Conservation (phyloP, 495 filamentous ascomycete species). For the Venustampulla echinocandica region DNA sequence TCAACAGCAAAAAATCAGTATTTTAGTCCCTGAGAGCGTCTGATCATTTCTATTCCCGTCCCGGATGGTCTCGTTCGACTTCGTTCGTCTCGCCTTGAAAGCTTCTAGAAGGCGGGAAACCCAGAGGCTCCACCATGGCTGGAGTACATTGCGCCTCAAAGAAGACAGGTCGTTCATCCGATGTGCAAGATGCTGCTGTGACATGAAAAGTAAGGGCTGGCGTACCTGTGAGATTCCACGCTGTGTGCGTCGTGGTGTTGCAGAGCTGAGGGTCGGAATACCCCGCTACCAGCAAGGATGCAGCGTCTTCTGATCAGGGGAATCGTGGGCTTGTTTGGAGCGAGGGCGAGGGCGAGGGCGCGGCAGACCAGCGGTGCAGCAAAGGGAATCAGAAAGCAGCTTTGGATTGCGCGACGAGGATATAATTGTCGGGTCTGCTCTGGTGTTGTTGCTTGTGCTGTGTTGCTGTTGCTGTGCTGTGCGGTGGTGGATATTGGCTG, state of each 20-base stretch:
- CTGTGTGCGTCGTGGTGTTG: no score
- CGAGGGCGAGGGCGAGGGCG: slow-evolving; percentile 1
- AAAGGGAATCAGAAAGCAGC: no score
- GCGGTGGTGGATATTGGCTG: no score
- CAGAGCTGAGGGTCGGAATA: slow-evolving; percentile 6
- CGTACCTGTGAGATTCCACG: slow-evolving; percentile 15
- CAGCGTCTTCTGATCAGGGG: slow-evolving; percentile 9
- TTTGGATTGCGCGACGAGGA: no score
- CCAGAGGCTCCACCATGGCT: no score
- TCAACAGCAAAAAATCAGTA: slow-evolving; percentile 1
- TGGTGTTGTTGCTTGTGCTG: no score
- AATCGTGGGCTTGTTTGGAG: neutral
- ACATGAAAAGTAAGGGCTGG: neutral
- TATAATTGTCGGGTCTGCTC: no score
- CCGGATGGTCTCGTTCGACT: neutral
- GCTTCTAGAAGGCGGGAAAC: slow-evolving; percentile 3
- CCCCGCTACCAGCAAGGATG: slow-evolving; percentile 22
- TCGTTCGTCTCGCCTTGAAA: neutral
- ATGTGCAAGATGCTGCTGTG: slow-evolving; percentile 3
- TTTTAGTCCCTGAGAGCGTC: no score
- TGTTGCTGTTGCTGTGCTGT: no score
- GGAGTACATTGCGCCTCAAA: slow-evolving; percentile 1
- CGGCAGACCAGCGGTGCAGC: neutral
- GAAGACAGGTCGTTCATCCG: neutral
- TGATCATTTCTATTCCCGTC: neutral